Base-by-base conservation (phyloP, 306 rosid species). In the Malus asiatica region DNA sequence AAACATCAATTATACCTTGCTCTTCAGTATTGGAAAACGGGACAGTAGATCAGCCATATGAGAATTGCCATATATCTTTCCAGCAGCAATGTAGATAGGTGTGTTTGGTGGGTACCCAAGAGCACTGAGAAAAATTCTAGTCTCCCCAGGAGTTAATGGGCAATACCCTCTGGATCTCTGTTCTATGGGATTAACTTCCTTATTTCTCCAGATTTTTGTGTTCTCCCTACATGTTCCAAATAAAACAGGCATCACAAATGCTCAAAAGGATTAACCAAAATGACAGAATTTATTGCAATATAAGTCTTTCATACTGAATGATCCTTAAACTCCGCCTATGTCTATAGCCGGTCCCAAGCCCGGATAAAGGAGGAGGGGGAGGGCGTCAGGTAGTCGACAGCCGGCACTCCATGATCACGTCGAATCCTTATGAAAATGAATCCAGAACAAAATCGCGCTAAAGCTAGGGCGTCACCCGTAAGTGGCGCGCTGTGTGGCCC, bases 101-200 rank as follows among this genome's bases (percentile, higher is more conserved):
- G 97, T 88, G 78, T 95, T 90, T 76, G 88, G 80, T 73, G 89
- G 91, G 80, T 86, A 95, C 29, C 97, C 92, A 74, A 92, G 96
- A 88, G 96, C 97, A 45, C 68, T 89, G 80, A 95, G 92, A 85
- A 95, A 90, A 82, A 92, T 83, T 70, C 98, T 97, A 32, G 89
- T 88, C 89, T 95, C 98, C 96, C 88, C 86, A 35, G 96, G 98
- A 74, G 97, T 92, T 75, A 95, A 77, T 4, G 98, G 98, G 85
- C 97, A 95, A 77, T 86, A 90, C 78, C 98, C 97, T 66, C 86
- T 91, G 62, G 65, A 40, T 88, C 98, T 90, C 81, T 95, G 98
- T 63, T 88, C 97, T 18, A 90, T 90, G 44, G 97, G 83, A 85
- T 95, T 86, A 70, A 95, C 92, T 75, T 71, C 85, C 83, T 95